Base-by-base conservation (phyloP, 192 early-diverging fungal species). In the Coemansia pectinata region DNA sequence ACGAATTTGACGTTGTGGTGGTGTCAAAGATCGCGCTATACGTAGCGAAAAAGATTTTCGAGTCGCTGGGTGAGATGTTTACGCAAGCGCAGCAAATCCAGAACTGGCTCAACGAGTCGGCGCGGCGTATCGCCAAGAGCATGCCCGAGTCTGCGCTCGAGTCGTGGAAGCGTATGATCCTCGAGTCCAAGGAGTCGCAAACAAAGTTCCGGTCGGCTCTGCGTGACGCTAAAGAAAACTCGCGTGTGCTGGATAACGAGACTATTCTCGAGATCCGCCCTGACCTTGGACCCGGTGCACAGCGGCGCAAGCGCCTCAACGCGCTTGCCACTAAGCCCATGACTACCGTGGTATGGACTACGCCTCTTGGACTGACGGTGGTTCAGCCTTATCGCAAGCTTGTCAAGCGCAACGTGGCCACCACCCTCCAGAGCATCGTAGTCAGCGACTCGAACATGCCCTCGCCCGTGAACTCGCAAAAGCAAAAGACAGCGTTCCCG, bases 401-500 rank as follows among this genome's bases (percentile, higher is more conserved):
- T 12, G 82, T 84, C 27, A 85, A 78, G 71, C 88, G 89, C 71
- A 78, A 86, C 39, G 83, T 96, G 27, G 74, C 79, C n/a, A 99
- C 97, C 17, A 68, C 87, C 12, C 79, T 97, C 47, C 95, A 97
- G 81, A 88, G 87, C 29, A 81, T 97, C 34, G 87, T 79, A 11
- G 85, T 99, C 44, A 71, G 70, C 27, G 94, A 99, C 78, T 70
- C 86, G 2, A 84, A 86, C 58, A 81, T 84, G 39, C 81, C 86
- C 17, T 82, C 92, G 31, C 92, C 95, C 19, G 94, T 97, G 27
- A 94, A 99, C 85, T 74, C 89, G 14, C 86, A 86, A 62, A 99
- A 97, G 85, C 97, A 99, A 76, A 90, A 91, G 44, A 92, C 93
- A 2, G 97, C 97, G 2, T 99, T 99, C 86, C 97, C 97, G 41